phyloP scores from a whole-genome alignment of 768 basidiomycete species.

The Ramaria sp. region DNA sequence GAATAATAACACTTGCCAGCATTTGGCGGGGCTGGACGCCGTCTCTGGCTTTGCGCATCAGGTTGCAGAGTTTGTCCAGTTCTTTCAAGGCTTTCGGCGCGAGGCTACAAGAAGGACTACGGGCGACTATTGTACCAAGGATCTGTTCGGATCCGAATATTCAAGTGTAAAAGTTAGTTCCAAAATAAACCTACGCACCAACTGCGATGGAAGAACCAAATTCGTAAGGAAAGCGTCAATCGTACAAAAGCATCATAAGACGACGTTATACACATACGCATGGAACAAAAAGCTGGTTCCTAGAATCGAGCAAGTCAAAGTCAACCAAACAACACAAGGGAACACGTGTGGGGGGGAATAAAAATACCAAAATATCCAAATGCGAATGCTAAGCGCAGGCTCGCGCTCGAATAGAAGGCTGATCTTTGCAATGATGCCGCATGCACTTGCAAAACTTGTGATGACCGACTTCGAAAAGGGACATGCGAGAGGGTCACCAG shows the following conservation, averaged over 20 bases:
- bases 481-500: slow-evolving; percentile 61
- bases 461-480: slow-evolving; percentile 64
- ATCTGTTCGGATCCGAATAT: too few relatives aligned
- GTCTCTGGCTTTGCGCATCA: neutral
- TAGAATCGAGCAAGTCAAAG: neutral
- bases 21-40: neutral
- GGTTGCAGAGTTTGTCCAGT: slow-evolving; percentile 62
- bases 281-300: slow-evolving; percentile 6
- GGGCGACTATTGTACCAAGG: slow-evolving; percentile 62
- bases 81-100: slow-evolving; percentile 65
- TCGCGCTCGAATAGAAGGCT: slow-evolving; percentile 53
- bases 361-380: slow-evolving; percentile 37
- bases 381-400: slow-evolving; percentile 49
- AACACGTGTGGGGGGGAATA: neutral
- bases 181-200: neutral
- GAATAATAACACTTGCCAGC: neutral
- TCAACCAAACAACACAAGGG: neutral
- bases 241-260: neutral
- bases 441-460: slow-evolving; percentile 63
- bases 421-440: slow-evolving; percentile 59
- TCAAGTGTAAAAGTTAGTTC: neutral
- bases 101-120: slow-evolving; percentile 68
- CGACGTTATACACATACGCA: neutral
- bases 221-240: neutral
- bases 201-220: neutral